Base-by-base conservation (phyloP, 441 rosid genomes). In the Biscutella laevigata region DNA sequence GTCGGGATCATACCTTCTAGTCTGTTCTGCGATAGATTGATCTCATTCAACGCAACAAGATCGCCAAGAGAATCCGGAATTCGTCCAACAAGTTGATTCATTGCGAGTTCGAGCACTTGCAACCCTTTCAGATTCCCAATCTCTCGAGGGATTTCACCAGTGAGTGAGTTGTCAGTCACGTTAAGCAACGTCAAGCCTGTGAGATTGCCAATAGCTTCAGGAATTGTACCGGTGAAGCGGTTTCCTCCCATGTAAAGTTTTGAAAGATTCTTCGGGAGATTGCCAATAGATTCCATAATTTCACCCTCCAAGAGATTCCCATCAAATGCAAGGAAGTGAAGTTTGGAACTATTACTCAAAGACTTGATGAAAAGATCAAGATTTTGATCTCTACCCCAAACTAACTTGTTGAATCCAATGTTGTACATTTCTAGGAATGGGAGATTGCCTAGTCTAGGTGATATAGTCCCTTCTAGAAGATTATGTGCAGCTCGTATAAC, bases 391-490 rank as follows among this genome's bases (percentile, higher is more conserved):
- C 40, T 41, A 15, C 24, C 61, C 58, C 62, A 67, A 28, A 52
- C 65, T 14, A 75, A 26, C 19, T 45, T 72, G 38, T 75, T 72
- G 61, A 36, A 68, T 21, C 76, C 78, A 27, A 78, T 45, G 20
- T 68, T 75, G 30, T 78, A 72, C 76, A 73, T 68, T 41, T 62
- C 60, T 37, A 75, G 54, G 33, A 59, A 61, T 16, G 77, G 75
- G 28, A 77, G 77, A 40, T 71, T 66, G 9, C 60, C 77, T 37
- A 71, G 32, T 2, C 77, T 64, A 17, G 71, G 26, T 0, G 86
- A 77, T 50, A 77, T 64, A 5, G 64, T 69, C 39, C 83, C 86
- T 48, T 75, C 66, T 6, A 73, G 38, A 48, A 69, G 68, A 29
- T 75, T 77, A 5, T 39, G 16, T 0, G 77, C 67, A 41, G 74